Base-by-base conservation (phyloP, 2,329 filamentous ascomycete species). In the Ophiostoma himal-ulmi region DNA sequence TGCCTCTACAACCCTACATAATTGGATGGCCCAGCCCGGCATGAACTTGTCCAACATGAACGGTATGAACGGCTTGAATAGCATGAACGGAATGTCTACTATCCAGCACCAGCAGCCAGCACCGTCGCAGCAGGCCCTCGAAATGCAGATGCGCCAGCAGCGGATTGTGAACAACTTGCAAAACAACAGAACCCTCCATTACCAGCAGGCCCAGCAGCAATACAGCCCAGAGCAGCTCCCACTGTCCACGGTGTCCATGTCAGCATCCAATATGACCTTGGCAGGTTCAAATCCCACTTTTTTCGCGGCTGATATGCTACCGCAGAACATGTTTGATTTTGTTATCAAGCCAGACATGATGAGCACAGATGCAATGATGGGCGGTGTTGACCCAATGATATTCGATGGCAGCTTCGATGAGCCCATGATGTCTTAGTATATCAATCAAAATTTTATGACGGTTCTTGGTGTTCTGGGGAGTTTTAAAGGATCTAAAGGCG, bases 371-470 rank as follows among this genome's bases (percentile, higher is more conserved):
- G 83, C 84, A 8, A 87, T 87, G 84, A 80, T 87, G 76, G 83
- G 85, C 22, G 82, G 86, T 75, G 82, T 81, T 22, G 85, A 88
- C 72, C 85, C 85, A 0, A 87, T 87, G 85, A 86, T 88, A 70
- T 87, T 83, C 74, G 80, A 82, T 3, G 83, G 83, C 64, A 86
- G 82, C 75, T 83, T 85, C 71, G 79, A 78, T 70, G 83, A 84
- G 62, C 62, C 34, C 7, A 7, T 65, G 62, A 37, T 65, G 62
- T 41, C 20, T 41, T 36, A 10, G 14, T 13, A 8, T 57, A 5
- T 3, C 11, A n/a, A 26, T 26, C 26, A 26, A 26, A 26, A 13
- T 57, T 8, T 57, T 57, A 57, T 11, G 52, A 57, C 52, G 22
- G 52, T 57, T 26, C n/a, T 26, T 30, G 52, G 52, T 57, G 22